phyloP scores from a whole-genome alignment of 495 filamentous ascomycete species.

The Neurospora sp. region DNA sequence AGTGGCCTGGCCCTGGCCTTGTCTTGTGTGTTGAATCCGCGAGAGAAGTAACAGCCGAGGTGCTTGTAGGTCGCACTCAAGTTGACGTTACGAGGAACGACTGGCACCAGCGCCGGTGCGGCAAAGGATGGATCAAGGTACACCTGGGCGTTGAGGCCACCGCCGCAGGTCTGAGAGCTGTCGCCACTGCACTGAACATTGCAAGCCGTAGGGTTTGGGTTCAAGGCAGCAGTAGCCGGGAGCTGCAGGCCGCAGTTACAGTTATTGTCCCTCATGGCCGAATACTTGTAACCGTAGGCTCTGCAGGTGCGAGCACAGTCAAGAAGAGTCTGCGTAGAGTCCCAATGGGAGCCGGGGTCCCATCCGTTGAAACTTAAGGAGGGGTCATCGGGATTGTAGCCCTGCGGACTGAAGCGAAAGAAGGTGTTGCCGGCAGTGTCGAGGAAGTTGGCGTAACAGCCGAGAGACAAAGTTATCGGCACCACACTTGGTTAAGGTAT shows the following conservation, averaged over 20 bases:
- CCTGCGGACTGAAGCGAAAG: constrained; percentile 6
- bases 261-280: constrained; percentile 9
- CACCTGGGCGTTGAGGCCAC: constrained; percentile 2
- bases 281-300: constrained; percentile 17
- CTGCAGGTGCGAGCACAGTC: constrained; percentile 17
- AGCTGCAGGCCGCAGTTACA: constrained; percentile 17
- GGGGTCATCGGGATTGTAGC: constrained; percentile 4
- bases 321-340: constrained; percentile 16
- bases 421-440: background rate
- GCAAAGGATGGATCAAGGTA: constrained; percentile 14
- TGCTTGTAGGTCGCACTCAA: background rate
- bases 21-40: constrained; percentile 1
- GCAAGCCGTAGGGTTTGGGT: background rate
- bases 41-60: constrained; percentile 5
- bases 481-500: constrained; percentile 3
- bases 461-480: constrained; percentile 12
- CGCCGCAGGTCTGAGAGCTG: constrained; percentile 7
- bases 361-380: constrained; percentile 11
- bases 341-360: constrained; percentile 8
- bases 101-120: background rate
- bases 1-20: background rate
- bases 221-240: background rate
- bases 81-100: background rate
- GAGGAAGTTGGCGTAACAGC: constrained; percentile 11
- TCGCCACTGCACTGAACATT: constrained; percentile 8